phyloP scores from a whole-genome alignment of 148 eudicot species.

The Heliosperma pusillum region DNA sequence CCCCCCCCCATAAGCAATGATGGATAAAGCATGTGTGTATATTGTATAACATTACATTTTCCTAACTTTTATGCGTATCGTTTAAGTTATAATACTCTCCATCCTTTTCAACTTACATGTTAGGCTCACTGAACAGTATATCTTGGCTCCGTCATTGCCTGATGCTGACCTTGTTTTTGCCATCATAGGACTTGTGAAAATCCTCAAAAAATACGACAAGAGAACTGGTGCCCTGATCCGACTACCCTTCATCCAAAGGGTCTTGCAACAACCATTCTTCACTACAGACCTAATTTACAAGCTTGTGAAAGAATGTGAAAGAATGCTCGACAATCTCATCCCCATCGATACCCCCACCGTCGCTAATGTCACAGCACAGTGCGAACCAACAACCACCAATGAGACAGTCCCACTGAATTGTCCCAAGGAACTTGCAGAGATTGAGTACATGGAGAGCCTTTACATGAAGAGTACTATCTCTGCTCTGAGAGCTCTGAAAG shows the following conservation, averaged over 20 bases:
- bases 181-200: slow-evolving; percentile 70
- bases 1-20: too few relatives aligned
- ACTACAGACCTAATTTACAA: slow-evolving; percentile 72
- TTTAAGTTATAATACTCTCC: too few relatives aligned
- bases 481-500: slow-evolving; percentile 62
- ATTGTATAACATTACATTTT: too few relatives aligned
- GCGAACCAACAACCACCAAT: slow-evolving; percentile 32
- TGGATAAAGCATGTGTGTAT: too few relatives aligned
- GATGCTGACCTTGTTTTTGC: neutral
- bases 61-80: too few relatives aligned
- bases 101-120: neutral
- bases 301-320: slow-evolving; percentile 85
- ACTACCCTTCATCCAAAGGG: slow-evolving; percentile 81
- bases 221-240: slow-evolving; percentile 82
- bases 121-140: neutral
- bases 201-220: slow-evolving; percentile 89
- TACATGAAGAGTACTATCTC: slow-evolving; percentile 77
- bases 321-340: slow-evolving; percentile 61
- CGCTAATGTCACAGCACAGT: slow-evolving; percentile 26
- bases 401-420: slow-evolving; percentile 29
- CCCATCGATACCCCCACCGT: slow-evolving; percentile 39
- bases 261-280: slow-evolving; percentile 87
- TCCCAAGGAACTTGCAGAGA: slow-evolving; percentile 70
- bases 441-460: slow-evolving; percentile 69
- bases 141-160: too few relatives aligned